These are phyloP conservation scores for Chlorella sp. DNA, from an alignment of 139 green algal genomes.

Conservation along the genomic window DNA sequence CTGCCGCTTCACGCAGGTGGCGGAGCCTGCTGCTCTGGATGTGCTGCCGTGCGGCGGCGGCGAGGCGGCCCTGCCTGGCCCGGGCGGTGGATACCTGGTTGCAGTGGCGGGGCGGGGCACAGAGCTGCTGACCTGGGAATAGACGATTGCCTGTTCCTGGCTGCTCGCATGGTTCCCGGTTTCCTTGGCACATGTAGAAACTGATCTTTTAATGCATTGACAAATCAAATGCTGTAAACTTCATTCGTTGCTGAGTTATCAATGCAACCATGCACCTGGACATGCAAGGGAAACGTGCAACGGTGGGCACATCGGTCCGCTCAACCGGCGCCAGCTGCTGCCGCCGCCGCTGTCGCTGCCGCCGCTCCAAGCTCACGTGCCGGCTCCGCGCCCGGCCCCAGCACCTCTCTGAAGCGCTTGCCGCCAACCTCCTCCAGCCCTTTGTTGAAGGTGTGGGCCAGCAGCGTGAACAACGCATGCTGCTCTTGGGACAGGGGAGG, in stretches of 20 bases:
- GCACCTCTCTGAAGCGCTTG: conserved; percentile 1
- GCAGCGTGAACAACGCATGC: background rate
- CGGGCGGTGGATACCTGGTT: background rate
- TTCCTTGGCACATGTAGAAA: too few species aligned
- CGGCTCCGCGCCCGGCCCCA: background rate
- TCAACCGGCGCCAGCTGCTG: background rate
- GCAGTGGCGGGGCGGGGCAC: conserved; percentile 27
- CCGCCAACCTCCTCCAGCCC: conserved; percentile 3
- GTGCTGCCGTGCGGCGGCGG: background rate
- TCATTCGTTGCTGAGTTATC: too few species aligned
- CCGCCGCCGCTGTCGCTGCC: background rate
- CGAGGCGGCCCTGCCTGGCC: background rate
- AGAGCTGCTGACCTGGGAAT: conserved; percentile 20
- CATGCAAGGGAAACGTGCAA: too few species aligned
- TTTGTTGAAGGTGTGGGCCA: background rate
- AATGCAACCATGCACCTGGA: too few species aligned
- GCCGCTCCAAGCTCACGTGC: background rate
- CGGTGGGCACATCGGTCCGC: too few species aligned
- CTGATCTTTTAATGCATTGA: too few species aligned
- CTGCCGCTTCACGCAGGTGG: conserved; percentile 26
- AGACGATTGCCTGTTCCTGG: too few species aligned
- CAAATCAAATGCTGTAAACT: too few species aligned
- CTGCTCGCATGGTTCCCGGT: too few species aligned
- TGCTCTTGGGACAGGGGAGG: background rate
- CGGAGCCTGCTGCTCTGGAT: conserved; percentile 29